Base-by-base conservation (phyloP, 805 yeast species). In the Metschnikowia colocasiae region DNA sequence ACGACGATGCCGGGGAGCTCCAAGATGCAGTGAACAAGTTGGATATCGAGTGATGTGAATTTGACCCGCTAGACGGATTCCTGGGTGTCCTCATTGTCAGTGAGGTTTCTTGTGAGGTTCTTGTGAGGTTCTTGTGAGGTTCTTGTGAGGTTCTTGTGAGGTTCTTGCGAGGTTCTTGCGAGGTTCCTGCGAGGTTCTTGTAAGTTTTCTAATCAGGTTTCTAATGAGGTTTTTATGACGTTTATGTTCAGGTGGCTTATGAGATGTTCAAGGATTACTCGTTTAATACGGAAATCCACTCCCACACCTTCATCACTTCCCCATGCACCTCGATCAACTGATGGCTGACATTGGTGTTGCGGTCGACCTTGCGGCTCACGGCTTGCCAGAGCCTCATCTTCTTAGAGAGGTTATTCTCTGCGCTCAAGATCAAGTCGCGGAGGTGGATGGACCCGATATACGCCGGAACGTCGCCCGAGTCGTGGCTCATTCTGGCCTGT, bases 291-390 rank as follows among this genome's bases (percentile, higher is more conserved):
- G 51, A 45, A 31, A 82, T 75, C 96, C 96, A 90, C 60, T 88
- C 89, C 88, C 95, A 87, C 30, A 87, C 87, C 59, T 82, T 81
- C 76, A 86, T 80, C 50, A 90, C 86, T 55, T 90, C 97, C 15
- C 97, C 97, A 58, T 85, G 86, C 25, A 83, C 75, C 61, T 90
- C 97, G 47, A 80, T 66, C 46, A 83, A 74, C 32, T 79, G 74
- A 15, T 76, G 71, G 48, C 82, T 76, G 10, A 90, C 79, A 57
- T 83, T 84, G 19, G 85, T 69, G 61, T 87, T 85, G 38, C 69
- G 65, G 54, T 87, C 95, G 5, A 90, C 76, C 27, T 67, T 70
- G 18, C 65, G 65, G 39, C 74, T 69, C 1, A 88, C 82, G 20
- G 62, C 59, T 13, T 71, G 73, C 95, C 96, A 87, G 7, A 83